Evolutionary conservation across 768 basidiomycete species (phyloP).

Genomic region (Holtermannia corniformis): DNA sequence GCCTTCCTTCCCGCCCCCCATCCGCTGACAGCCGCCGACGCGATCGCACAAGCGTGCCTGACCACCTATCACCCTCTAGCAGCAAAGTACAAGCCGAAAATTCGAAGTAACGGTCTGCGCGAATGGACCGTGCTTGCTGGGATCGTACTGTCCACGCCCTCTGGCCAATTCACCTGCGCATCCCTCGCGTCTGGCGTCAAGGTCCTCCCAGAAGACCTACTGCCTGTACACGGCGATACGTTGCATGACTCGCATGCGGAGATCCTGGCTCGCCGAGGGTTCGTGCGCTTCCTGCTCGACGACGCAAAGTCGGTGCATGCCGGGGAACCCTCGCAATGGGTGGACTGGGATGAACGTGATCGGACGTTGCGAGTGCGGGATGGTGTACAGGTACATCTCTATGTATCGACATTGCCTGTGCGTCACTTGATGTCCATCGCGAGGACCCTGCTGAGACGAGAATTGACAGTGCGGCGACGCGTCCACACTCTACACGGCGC

Average conservation of each 20-base stretch:
- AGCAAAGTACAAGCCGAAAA: constrained; percentile 24
- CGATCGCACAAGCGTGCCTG: background rate
- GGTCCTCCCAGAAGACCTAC: constrained; percentile 57
- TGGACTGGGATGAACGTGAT: constrained; percentile 6
- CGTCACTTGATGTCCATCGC: constrained; percentile 12
- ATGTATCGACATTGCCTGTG: constrained; percentile 65
- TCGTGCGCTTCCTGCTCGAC: constrained; percentile 67
- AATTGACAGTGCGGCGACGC: constrained; percentile 70
- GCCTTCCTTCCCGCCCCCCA: background rate
- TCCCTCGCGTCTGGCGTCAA: constrained; percentile 62
- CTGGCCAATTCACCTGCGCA: background rate
- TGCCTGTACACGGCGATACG: constrained; percentile 63
- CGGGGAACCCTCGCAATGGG: constrained; percentile 1
- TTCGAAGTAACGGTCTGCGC: constrained; percentile 27
- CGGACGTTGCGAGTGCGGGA: constrained; percentile 44
- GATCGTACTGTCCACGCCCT: constrained; percentile 25
- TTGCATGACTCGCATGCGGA: constrained; percentile 89
- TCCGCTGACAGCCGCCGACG: background rate
- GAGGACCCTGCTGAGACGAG: constrained; percentile 3
- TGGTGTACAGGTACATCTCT: constrained; percentile 53
- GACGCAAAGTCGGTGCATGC: constrained; percentile 45
- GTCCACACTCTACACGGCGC: constrained; percentile 67
- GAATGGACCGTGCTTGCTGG: constrained; percentile 43
- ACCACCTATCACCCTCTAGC: background rate
- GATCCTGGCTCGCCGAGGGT: constrained; percentile 72